Base-by-base conservation (phyloP, 2,329 filamentous ascomycete species). In the Monosporascus sp. region DNA sequence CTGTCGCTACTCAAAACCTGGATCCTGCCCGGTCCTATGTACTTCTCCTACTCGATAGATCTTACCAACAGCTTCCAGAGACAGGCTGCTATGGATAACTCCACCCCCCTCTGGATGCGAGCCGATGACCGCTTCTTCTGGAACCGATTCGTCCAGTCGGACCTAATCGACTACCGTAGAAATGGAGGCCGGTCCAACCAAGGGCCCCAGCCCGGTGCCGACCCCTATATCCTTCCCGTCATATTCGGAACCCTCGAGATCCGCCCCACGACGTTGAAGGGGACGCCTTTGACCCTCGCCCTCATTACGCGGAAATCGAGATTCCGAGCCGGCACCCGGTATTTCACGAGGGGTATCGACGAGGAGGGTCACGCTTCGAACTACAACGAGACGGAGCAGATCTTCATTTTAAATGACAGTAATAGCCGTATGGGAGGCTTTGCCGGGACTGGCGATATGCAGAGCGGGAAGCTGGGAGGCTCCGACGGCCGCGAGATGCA, bases 81-180 rank as follows among this genome's bases (percentile, higher is more conserved):
- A 59, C 94, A 97, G 70, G 86, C 92, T 3, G 85, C 92, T 61
- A 78, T 84, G 59, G 85, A 96, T 68, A 74, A 77, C 52, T 81
- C 81, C 17, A 76, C 80, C 52, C 92, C 94, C 14, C 74, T 97
- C 54, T 99, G 94, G 94, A 87, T 88, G 77, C 81, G 91, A 62
- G 87, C 93, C 58, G 94, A 99, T 71, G 92, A 97, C 69, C 90
- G 94, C 59, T 99, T 99, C 78, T 99, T 97, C 78, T 99, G 93
- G 91, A 99, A 99, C 73, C 87, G 87, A 59, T 95, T 96, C 70
- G 81, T 97, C 48, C 90, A 93, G 69, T 87, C 89, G 7, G 91
- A 97, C 65, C 74, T 99, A 54, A 96, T 97, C 65, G 85, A 96
- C 69, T 96, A 96, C 68, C 86, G 93, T 56, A 82, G 78, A 40